Evolutionary conservation across 441 rosid species (phyloP).

Genomic region (Gossypium lobatum): DNA sequence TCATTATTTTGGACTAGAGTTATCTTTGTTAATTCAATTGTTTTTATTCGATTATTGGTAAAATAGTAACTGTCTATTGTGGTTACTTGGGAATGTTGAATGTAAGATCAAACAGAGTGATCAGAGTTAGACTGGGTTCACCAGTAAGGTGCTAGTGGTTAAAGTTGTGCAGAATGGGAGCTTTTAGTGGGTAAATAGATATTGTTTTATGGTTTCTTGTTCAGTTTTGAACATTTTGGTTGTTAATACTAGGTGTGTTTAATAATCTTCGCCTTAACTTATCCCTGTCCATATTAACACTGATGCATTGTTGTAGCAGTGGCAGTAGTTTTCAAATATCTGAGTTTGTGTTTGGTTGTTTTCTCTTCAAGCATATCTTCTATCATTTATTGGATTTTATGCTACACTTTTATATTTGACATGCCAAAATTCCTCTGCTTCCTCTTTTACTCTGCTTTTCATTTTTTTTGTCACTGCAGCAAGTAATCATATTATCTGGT

Average conservation of each 20-base stretch:
- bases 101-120: neutral
- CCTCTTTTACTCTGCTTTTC: neutral
- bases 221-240: neutral
- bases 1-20: neutral
- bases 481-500: constrained; percentile 15
- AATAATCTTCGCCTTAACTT: neutral
- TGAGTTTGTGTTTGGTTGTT: neutral
- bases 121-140: neutral
- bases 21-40: constrained; percentile 3
- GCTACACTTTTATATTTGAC: neutral
- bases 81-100: neutral
- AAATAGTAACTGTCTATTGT: neutral
- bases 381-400: neutral
- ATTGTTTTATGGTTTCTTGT: neutral
- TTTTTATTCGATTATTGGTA: neutral
- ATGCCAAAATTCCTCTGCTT: neutral
- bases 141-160: neutral
- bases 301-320: neutral
- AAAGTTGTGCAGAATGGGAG: neutral
- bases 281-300: neutral
- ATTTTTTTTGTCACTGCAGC: neutral
- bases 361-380: neutral
- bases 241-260: neutral
- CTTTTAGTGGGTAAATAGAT: neutral
- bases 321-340: neutral